Evolutionary conservation across 2,329 filamentous ascomycete species (phyloP), one percentile per base, ranked within the genome.

Genomic region (Daldinia eschscholtzii): DNA sequence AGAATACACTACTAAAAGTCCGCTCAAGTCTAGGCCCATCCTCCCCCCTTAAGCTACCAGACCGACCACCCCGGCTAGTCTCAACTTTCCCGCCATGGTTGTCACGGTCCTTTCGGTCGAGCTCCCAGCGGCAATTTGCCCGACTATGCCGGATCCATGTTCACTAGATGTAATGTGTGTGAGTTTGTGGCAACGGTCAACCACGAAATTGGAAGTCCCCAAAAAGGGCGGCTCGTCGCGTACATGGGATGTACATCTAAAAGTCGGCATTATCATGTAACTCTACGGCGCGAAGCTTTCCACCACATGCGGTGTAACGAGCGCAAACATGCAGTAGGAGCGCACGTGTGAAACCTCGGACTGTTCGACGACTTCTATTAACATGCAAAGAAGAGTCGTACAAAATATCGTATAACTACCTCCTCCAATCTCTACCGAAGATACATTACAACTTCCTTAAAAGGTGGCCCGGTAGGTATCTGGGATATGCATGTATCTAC

Each of bases 51-150:
- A 53, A 41, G 30, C 61, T 57, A 39, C 35, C 13, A 30, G 15
- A 35, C 37, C n/a, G 28, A 55, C 2, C 10, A 61, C 26, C 52
- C 57, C 15, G 15, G 44, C 39, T 59, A 61, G 42, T 61, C n/a
- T 35, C 28, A 62, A 39, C 57, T n/a, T 37, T 35, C 52, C 18
- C 37, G 30, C 53, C 53, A 67, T 55, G 52, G 52, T 35, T 57
- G 62, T 41, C 39, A 57, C 63, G 33, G 52, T 61, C 44, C 44
- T n/a, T n/a, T 67, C 53, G 57, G 67, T 70, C 60, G 26, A 70
- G 52, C 59, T 61, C 35, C 30, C 10, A 66, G 59, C 56, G 56
- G 67, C 59, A 63, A 52, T 65, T 61, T 42, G 42, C 44, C 59
- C 50, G 60, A 61, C 30, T 28, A 33, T 53, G 48, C 56, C 57